A percentile compares a stretch with the other conserved stretches of the same genome.
These are phyloP conservation scores for Tylopilus subfusipes DNA, from an alignment of 768 basidiomycete species.

Conservation along the genomic window DNA sequence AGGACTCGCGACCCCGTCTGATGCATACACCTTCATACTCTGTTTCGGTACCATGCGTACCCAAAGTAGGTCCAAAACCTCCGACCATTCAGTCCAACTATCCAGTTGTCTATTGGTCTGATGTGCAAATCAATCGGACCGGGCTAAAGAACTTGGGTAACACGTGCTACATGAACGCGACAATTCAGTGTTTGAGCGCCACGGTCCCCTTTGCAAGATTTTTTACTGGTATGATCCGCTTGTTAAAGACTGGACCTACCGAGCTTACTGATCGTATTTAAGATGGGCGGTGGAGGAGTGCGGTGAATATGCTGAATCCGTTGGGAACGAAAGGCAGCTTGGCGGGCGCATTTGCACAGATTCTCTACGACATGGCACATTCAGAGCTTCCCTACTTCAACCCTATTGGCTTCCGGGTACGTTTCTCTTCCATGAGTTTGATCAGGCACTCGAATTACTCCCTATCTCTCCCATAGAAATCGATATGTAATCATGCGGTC, in stretches of 20 bases:
- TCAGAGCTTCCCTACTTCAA: slow-evolving; percentile 79
- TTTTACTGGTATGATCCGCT: slow-evolving; percentile 66
- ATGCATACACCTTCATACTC: slow-evolving; percentile 36
- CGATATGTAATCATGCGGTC: slow-evolving; percentile 53
- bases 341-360: slow-evolving; percentile 75
- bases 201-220: slow-evolving; percentile 91
- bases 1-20: slow-evolving; percentile 66
- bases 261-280: slow-evolving; percentile 3
- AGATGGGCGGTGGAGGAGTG: slow-evolving; percentile 80
- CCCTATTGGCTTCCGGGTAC: slow-evolving; percentile 80
- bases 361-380: slow-evolving; percentile 85
- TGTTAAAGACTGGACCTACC: background rate
- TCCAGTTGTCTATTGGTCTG: slow-evolving; percentile 81
- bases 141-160: slow-evolving; percentile 95
- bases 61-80: slow-evolving; percentile 45
- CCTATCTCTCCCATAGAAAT: slow-evolving; percentile 40
- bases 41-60: slow-evolving; percentile 17
- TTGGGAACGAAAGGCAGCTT: slow-evolving; percentile 85
- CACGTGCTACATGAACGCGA: slow-evolving; percentile 99
- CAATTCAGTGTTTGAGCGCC: slow-evolving; percentile 93
- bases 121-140: slow-evolving; percentile 71
- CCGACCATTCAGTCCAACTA: slow-evolving; percentile 74
- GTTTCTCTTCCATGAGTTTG: slow-evolving; percentile 28
- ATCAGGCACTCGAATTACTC: slow-evolving; percentile 12
- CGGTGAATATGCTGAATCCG: slow-evolving; percentile 81